Evolutionary conservation across 441 rosid genomes (phyloP).

Genomic region (Dalechampia spathulata): DNA sequence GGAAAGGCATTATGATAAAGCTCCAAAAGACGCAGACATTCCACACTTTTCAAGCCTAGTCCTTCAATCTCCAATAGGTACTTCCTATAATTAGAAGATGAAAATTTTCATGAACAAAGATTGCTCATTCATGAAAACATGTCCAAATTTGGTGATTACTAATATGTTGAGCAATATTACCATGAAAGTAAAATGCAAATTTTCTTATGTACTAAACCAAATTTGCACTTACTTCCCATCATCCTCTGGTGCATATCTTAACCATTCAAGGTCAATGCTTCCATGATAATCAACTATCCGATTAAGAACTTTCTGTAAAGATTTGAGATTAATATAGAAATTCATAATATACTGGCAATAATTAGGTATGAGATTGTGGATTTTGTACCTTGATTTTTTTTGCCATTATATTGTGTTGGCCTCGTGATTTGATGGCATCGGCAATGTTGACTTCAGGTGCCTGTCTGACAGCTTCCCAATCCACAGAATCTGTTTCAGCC

Average conservation of each 20-base stretch:
- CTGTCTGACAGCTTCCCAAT: constrained; percentile 50
- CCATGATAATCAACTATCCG: constrained; percentile 30
- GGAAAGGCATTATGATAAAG: constrained; percentile 60
- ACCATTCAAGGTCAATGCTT: constrained; percentile 63
- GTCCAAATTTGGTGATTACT: background rate
- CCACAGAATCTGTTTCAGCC: constrained; percentile 40
- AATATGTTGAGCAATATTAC: background rate
- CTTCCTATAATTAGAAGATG: constrained; percentile 26
- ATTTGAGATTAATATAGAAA: background rate
- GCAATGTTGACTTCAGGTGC: constrained; percentile 28
- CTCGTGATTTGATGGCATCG: constrained; percentile 34
- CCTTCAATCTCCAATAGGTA: constrained; percentile 54
- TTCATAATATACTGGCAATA: background rate
- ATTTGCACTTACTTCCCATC: constrained; percentile 38
- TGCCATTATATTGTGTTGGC: constrained; percentile 45
- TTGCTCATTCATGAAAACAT: background rate
- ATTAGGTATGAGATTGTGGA: background rate
- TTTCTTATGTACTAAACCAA: background rate
- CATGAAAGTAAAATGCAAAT: background rate
- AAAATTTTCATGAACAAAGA: background rate
- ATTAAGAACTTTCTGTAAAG: constrained; percentile 44
- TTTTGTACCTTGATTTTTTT: constrained; percentile 39
- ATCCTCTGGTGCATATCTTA: constrained; percentile 48
- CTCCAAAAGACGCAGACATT: constrained; percentile 56
- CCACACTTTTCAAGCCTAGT: constrained; percentile 64